Evolutionary conservation across 140 eudicot species (phyloP).

Genomic region (Ambrosia hybrid): DNA sequence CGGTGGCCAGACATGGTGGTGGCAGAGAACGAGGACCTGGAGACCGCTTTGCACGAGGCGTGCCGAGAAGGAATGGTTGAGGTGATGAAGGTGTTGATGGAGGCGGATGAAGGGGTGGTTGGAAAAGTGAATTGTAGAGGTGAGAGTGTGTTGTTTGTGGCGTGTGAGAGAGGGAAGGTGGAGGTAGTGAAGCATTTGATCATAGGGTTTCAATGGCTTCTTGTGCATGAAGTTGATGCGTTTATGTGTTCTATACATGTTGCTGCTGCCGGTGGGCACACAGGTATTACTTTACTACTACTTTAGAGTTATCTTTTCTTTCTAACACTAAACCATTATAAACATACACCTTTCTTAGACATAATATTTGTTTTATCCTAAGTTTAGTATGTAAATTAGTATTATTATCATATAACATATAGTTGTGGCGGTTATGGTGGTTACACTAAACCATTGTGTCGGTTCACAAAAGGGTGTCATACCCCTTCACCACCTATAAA

Average conservation of each 20-base stretch:
- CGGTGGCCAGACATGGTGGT: constrained; percentile 41
- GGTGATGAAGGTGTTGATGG: constrained; percentile 33
- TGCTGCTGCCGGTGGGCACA: constrained; percentile 59
- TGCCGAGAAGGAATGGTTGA: constrained; percentile 51
- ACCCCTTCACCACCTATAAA: too few relatives aligned
- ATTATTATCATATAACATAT: too few relatives aligned
- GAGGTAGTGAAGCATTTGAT: constrained; percentile 44
- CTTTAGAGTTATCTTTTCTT: background rate
- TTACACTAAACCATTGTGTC: too few relatives aligned
- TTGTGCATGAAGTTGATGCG: constrained; percentile 53
- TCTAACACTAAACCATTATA: too few relatives aligned
- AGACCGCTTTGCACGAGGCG: constrained; percentile 58
- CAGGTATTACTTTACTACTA: constrained; percentile 29
- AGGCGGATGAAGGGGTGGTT: constrained; percentile 28
- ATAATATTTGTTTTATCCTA: too few relatives aligned
- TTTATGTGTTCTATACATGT: constrained; percentile 50
- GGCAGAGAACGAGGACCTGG: constrained; percentile 40
- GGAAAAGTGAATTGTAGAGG: constrained; percentile 46
- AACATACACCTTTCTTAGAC: too few relatives aligned
- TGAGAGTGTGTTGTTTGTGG: constrained; percentile 52
- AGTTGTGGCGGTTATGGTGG: too few relatives aligned
- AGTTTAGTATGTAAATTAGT: too few relatives aligned
- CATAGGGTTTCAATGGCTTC: constrained; percentile 40
- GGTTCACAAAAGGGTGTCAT: too few relatives aligned
- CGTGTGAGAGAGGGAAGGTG: constrained; percentile 50